These are phyloP conservation scores for Baudoinia panamericana DNA, from an alignment of 495 filamentous ascomycete species.

Conservation along the genomic window DNA sequence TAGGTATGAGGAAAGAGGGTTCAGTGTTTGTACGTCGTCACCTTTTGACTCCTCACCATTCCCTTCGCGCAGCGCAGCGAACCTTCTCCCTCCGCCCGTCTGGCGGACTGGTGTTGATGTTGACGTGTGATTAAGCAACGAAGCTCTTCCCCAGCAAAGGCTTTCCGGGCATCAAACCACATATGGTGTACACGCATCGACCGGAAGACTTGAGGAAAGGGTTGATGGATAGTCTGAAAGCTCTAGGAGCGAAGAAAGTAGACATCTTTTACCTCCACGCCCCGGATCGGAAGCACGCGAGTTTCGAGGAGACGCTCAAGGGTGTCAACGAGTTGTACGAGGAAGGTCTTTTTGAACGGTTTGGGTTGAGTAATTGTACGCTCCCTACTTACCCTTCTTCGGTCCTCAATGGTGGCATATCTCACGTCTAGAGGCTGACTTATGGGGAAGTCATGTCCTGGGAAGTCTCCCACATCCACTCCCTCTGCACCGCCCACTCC, in stretches of 20 bases:
- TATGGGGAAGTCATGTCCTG: no score
- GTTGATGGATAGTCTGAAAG: constrained; percentile 31
- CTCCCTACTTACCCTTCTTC: no score
- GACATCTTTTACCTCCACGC: constrained; percentile 40
- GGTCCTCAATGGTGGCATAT: no score
- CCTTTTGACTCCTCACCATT: no score
- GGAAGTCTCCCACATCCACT: background rate
- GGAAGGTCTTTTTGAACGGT: constrained; percentile 35
- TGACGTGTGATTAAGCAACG: background rate
- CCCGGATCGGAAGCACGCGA: constrained; percentile 34
- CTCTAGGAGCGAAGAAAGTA: constrained; percentile 33
- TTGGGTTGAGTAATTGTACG: constrained; percentile 41
- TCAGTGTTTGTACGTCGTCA: no score
- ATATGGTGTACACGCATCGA: constrained; percentile 22
- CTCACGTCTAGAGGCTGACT: no score
- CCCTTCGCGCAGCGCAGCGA: no score
- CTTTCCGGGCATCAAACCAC: constrained; percentile 2
- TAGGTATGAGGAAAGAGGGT: constrained; percentile 30
- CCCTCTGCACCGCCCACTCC: background rate
- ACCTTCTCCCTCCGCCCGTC: no score
- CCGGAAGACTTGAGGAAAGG: constrained; percentile 26
- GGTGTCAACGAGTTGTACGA: constrained; percentile 36
- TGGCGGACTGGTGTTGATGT: no score
- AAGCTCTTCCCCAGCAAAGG: background rate
- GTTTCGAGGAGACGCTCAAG: constrained; percentile 37